phyloP scores from a whole-genome alignment of 1,139 yeast species.

The Sugiyamaella xylanicola region DNA sequence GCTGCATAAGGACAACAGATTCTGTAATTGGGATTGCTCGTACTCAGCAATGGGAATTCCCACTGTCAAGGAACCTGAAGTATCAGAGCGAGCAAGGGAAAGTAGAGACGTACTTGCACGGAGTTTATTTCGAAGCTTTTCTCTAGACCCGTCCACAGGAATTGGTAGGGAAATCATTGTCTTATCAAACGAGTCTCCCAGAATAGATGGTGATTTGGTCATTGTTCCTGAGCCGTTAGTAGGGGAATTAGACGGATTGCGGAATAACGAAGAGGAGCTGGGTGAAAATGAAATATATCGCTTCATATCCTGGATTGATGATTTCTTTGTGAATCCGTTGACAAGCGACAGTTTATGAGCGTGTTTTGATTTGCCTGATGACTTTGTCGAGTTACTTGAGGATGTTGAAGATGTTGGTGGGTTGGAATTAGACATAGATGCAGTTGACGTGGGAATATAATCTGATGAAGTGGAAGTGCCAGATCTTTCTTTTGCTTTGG shows the following conservation, averaged over 20 bases:
- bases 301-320: slow-evolving; percentile 28
- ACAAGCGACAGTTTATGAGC: slow-evolving; percentile 22
- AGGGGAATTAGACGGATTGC: slow-evolving; percentile 13
- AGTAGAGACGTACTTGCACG: slow-evolving; percentile 56
- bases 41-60: slow-evolving; percentile 41
- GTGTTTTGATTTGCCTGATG: slow-evolving; percentile 7
- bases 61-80: slow-evolving; percentile 33
- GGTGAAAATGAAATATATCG: slow-evolving; percentile 26
- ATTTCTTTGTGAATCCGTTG: slow-evolving; percentile 20
- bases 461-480: not conserved
- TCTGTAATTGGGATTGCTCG: slow-evolving; percentile 38
- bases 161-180: slow-evolving; percentile 59
- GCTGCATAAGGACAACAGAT: slow-evolving; percentile 45
- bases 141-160: slow-evolving; percentile 57
- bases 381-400: not conserved
- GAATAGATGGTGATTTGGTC: slow-evolving; percentile 20
- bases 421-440: not conserved
- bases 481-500: slow-evolving; percentile 19
- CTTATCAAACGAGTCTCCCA: slow-evolving; percentile 31
- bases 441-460: not conserved
- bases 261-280: slow-evolving; percentile 20
- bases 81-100: slow-evolving; percentile 41
- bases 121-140: slow-evolving; percentile 55
- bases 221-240: slow-evolving; percentile 15
- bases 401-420: not conserved